These are phyloP conservation scores for Petunia axillaris DNA, from an alignment of 257 asterid genomes.

Conservation along the genomic window DNA sequence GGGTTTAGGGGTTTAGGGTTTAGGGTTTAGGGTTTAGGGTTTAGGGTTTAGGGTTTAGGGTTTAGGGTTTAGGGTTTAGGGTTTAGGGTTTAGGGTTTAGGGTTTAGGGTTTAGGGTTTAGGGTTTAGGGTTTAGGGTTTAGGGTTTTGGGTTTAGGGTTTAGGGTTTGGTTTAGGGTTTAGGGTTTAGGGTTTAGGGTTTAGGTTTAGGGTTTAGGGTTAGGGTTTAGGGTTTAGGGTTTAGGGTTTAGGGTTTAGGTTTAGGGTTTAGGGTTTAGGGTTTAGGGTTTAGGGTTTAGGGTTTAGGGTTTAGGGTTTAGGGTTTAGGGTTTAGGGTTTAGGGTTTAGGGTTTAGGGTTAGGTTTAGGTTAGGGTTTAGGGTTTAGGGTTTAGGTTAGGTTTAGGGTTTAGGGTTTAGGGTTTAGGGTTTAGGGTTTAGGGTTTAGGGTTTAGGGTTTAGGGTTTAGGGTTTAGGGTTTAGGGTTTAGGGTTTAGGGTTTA, in stretches of 20 bases:
- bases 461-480: conserved; percentile 22
- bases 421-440: conserved; percentile 22
- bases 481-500: conserved; percentile 27
- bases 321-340: conserved; percentile 25
- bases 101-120: background rate
- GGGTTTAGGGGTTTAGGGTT: background rate
- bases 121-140: background rate
- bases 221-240: conserved; percentile 21
- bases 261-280: background rate
- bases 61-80: background rate
- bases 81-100: background rate
- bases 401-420: conserved; percentile 28
- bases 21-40: background rate
- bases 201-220: conserved; percentile 16
- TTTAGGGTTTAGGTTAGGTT: conserved; percentile 27
- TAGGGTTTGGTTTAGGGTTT: conserved; percentile 11
- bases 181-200: background rate
- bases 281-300: conserved; percentile 6
- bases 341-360: conserved; percentile 23
- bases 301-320: conserved; percentile 25
- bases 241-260: conserved; percentile 2
- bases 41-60: background rate
- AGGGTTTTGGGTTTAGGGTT: background rate
- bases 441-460: conserved; percentile 27
- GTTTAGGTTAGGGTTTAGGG: conserved; percentile 21